A percentile compares a stretch with the other conserved stretches of the same genome.
Conservation (phyloP, 352 stramenopile genomes). For the Globisporangium nagaii region DNA sequence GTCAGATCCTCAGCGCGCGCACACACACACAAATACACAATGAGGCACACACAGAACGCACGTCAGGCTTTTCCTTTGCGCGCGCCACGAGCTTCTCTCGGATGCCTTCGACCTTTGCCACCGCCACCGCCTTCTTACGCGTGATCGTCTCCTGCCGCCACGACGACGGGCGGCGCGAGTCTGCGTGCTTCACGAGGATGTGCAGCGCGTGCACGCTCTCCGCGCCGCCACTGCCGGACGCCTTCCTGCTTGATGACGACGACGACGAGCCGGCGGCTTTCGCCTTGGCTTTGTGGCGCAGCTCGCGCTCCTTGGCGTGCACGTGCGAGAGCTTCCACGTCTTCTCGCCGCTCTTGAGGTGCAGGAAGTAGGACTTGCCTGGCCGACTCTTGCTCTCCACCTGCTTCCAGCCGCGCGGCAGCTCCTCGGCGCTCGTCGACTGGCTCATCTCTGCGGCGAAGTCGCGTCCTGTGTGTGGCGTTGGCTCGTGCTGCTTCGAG, state of each 20-base stretch:
- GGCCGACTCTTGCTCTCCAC: slow-evolving; percentile 86
- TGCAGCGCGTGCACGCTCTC: slow-evolving; percentile 73
- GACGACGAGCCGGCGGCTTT: slow-evolving; percentile 7
- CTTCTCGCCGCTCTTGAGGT: slow-evolving; percentile 81
- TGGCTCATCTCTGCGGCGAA: not conserved
- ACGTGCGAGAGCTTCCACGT: slow-evolving; percentile 85
- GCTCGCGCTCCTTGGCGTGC: slow-evolving; percentile 75
- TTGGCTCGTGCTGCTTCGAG: too few relatives aligned
- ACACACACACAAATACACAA: slow-evolving; percentile 7
- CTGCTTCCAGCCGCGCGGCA: slow-evolving; percentile 82
- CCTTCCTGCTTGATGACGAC: not conserved
- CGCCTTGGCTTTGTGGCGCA: slow-evolving; percentile 41
- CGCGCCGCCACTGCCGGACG: too few relatives aligned
- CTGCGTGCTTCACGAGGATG: slow-evolving; percentile 87
- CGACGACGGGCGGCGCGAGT: slow-evolving; percentile 73
- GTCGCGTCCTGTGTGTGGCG: too few relatives aligned
- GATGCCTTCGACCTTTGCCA: slow-evolving; percentile 73
- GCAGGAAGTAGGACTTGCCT: slow-evolving; percentile 80
- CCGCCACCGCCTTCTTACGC: slow-evolving; percentile 79
- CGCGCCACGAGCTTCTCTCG: slow-evolving; percentile 74
- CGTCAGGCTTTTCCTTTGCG: slow-evolving; percentile 57
- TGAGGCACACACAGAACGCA: slow-evolving; percentile 17
- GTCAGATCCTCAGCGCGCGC: not conserved
- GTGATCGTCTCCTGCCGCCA: slow-evolving; percentile 88
- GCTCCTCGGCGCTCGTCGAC: slow-evolving; percentile 44